phyloP scores from a whole-genome alignment of 2,329 filamentous ascomycete species.

The Colletotrichum noveboracense region DNA sequence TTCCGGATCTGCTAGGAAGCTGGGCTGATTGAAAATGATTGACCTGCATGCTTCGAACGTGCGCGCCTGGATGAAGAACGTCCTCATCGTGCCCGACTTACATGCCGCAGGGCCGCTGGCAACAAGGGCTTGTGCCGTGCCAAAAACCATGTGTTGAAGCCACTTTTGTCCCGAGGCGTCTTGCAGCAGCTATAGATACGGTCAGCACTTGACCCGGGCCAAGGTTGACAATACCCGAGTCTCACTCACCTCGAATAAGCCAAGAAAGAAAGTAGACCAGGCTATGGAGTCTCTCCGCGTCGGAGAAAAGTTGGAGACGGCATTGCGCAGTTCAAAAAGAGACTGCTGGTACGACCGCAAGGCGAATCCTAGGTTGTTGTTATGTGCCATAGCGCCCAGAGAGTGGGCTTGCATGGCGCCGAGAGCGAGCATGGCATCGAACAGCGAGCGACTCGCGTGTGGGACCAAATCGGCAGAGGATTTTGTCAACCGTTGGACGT shows the following conservation, averaged over 20 bases:
- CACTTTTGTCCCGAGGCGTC: conserved; percentile 35
- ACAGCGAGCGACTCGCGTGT: conserved; percentile 15
- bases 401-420: conserved; percentile 34
- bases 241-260: conserved; percentile 35
- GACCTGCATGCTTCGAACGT: conserved; percentile 37
- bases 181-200: conserved; percentile 31
- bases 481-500: conserved; percentile 26
- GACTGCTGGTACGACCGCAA: conserved; percentile 32
- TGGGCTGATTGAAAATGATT: conserved; percentile 34
- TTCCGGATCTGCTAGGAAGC: conserved; percentile 27
- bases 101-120: conserved; percentile 32
- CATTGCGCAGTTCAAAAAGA: conserved; percentile 25
- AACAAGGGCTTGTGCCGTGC: conserved; percentile 34
- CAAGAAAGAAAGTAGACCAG: conserved; percentile 38
- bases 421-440: conserved; percentile 33
- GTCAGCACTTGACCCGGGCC: not conserved
- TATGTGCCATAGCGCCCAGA: not conserved
- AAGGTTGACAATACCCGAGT: not conserved
- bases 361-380: conserved; percentile 14
- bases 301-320: not conserved
- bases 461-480: not conserved
- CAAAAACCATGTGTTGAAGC: conserved; percentile 39
- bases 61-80: conserved; percentile 33
- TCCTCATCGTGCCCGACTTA: conserved; percentile 18
- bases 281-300: conserved; percentile 14